Conservation (phyloP, 2,329 filamentous ascomycete genomes). For the Arthrocladium fulminans region DNA sequence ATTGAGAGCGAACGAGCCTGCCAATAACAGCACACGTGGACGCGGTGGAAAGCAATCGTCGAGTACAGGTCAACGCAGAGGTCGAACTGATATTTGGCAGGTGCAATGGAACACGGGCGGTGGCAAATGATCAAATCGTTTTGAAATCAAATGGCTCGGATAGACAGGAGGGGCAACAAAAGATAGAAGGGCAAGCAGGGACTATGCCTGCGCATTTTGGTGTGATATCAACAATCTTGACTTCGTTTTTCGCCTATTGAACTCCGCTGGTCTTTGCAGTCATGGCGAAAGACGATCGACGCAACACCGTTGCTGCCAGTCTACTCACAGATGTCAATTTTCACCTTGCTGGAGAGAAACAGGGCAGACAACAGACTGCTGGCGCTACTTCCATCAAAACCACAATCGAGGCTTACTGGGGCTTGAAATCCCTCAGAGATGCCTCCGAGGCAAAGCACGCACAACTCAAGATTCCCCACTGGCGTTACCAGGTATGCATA, state of each 20-base stretch:
- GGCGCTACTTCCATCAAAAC: background rate
- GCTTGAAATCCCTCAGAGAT: background rate
- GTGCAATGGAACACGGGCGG: constrained; percentile 32
- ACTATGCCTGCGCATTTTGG: background rate
- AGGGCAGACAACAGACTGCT: background rate
- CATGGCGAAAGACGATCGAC: constrained; percentile 6
- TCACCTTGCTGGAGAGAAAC: background rate
- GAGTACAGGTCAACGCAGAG: constrained; percentile 12
- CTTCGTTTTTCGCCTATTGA: background rate
- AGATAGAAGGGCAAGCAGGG: background rate
- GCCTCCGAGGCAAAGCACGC: background rate
- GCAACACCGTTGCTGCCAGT: background rate
- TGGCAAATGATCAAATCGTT: background rate
- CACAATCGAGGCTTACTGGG: background rate
- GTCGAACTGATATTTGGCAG: constrained; percentile 12
- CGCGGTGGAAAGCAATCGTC: constrained; percentile 19
- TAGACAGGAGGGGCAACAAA: background rate
- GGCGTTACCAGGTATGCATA: background rate
- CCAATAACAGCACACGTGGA: constrained; percentile 18
- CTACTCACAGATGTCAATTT: too few species aligned
- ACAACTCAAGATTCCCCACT: background rate
- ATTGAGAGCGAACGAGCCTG: constrained; percentile 40
- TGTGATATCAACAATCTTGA: background rate
- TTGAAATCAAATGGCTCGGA: background rate
- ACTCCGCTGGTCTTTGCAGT: background rate